Conservation (phyloP, 1,139 yeast genomes). For the Meyerozyma smithsonii region DNA sequence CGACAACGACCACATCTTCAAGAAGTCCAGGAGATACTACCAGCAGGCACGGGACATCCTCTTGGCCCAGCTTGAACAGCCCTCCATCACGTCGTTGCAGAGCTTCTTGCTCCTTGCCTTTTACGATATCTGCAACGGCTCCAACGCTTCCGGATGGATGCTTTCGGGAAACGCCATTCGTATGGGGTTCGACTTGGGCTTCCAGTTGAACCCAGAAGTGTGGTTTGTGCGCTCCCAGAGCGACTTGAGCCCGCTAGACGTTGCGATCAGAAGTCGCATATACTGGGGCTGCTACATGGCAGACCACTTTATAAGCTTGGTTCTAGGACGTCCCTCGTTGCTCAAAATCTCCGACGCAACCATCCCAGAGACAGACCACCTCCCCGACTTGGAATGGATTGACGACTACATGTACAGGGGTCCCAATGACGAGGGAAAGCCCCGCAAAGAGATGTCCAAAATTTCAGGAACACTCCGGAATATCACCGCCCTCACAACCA, state of each 20-base stretch:
- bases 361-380: slow-evolving; percentile 56
- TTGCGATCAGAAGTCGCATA: slow-evolving; percentile 53
- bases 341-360: slow-evolving; percentile 55
- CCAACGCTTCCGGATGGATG: slow-evolving; percentile 59
- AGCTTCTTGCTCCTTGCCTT: slow-evolving; percentile 48
- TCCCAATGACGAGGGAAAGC: slow-evolving; percentile 4
- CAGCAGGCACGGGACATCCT: slow-evolving; percentile 41
- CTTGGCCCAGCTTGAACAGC: slow-evolving; percentile 34
- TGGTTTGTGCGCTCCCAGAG: slow-evolving; percentile 41
- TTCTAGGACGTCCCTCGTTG: slow-evolving; percentile 56
- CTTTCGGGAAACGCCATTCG: slow-evolving; percentile 56
- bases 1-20: slow-evolving; percentile 34
- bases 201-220: slow-evolving; percentile 58
- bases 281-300: slow-evolving; percentile 68
- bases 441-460: slow-evolving; percentile 24
- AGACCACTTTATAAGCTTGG: slow-evolving; percentile 56
- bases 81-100: slow-evolving; percentile 44
- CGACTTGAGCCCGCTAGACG: slow-evolving; percentile 34
- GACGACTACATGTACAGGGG: slow-evolving; percentile 41
- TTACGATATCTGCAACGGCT: slow-evolving; percentile 54
- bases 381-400: slow-evolving; percentile 56
- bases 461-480: slow-evolving; percentile 46
- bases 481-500: slow-evolving; percentile 45
- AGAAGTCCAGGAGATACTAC: slow-evolving; percentile 39
- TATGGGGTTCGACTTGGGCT: slow-evolving; percentile 63